These are phyloP conservation scores for Gilbertella persicaria DNA, from an alignment of 371 early-diverging fungal genomes.

Conservation along the genomic window DNA sequence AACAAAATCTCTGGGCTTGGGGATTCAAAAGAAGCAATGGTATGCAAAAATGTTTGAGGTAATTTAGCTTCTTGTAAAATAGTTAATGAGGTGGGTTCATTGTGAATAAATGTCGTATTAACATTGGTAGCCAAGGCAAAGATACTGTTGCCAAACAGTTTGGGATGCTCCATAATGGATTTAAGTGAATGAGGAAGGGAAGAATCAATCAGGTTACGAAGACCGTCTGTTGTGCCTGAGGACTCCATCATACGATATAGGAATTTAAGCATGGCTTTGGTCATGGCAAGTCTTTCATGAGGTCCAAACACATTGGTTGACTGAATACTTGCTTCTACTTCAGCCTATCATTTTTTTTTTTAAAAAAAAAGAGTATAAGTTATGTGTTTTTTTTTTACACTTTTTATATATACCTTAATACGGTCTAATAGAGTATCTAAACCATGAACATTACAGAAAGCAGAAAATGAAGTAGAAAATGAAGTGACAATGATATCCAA, in stretches of 20 bases:
- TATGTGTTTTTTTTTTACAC: conserved; percentile 30
- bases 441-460: conserved; percentile 85
- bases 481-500: conserved; percentile 84
- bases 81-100: conserved; percentile 91
- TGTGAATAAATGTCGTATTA: conserved; percentile 94
- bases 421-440: conserved; percentile 74
- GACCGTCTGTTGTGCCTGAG: conserved; percentile 82
- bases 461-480: conserved; percentile 70
- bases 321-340: conserved; percentile 13
- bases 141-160: conserved; percentile 74
- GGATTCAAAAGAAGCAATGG: conserved; percentile 64
- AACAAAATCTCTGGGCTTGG: conserved; percentile 75
- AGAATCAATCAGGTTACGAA: conserved; percentile 93
- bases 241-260: conserved; percentile 92
- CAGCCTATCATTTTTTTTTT: conserved; percentile 11
- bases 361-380: conserved; percentile 36
- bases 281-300: conserved; percentile 62
- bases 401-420: conserved; percentile 68
- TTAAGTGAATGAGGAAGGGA: conserved; percentile 78
- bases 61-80: conserved; percentile 90
- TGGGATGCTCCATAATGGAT: conserved; percentile 69
- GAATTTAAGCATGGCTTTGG: conserved; percentile 91
- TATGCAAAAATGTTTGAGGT: conserved; percentile 81
- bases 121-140: conserved; percentile 85
- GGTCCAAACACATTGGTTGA: conserved; percentile 29